phyloP scores from a whole-genome alignment of 106 monocot genomes.

The Vanilla planifolia region DNA sequence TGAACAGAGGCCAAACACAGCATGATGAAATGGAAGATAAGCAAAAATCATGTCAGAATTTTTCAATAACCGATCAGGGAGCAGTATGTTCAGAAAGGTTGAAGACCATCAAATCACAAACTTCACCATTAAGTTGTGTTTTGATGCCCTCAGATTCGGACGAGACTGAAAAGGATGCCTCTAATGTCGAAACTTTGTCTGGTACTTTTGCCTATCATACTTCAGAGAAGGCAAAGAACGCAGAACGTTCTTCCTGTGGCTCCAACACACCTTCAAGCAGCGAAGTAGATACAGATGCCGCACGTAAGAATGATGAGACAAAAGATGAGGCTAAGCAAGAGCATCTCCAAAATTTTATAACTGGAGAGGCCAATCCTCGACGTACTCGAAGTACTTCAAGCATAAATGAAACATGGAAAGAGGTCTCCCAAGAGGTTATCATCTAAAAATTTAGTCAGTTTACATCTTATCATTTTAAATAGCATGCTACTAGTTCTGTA shows the following conservation, averaged over 20 bases:
- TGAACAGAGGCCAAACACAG: neutral
- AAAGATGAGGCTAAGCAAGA: slow-evolving; percentile 19
- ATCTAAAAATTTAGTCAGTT: neutral
- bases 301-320: slow-evolving; percentile 17
- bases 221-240: slow-evolving; percentile 17
- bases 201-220: slow-evolving; percentile 10
- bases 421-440: slow-evolving; percentile 86
- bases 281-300: slow-evolving; percentile 35
- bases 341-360: slow-evolving; percentile 15
- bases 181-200: neutral
- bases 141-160: no score
- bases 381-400: slow-evolving; percentile 26
- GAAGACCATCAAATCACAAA: slow-evolving; percentile 13
- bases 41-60: neutral
- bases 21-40: slow-evolving; percentile 10
- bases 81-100: slow-evolving; percentile 12
- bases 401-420: slow-evolving; percentile 69
- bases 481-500: slow-evolving; percentile 24
- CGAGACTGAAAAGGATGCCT: slow-evolving; percentile 12
- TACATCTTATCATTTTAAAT: neutral
- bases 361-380: slow-evolving; percentile 30
- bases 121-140: slow-evolving; percentile 25
- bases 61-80: slow-evolving; percentile 7
- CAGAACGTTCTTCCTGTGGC: slow-evolving; percentile 68
- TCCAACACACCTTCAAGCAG: slow-evolving; percentile 84